Base-by-base conservation (phyloP, 2,329 filamentous ascomycete genomes). In the Venturia carpophila region DNA sequence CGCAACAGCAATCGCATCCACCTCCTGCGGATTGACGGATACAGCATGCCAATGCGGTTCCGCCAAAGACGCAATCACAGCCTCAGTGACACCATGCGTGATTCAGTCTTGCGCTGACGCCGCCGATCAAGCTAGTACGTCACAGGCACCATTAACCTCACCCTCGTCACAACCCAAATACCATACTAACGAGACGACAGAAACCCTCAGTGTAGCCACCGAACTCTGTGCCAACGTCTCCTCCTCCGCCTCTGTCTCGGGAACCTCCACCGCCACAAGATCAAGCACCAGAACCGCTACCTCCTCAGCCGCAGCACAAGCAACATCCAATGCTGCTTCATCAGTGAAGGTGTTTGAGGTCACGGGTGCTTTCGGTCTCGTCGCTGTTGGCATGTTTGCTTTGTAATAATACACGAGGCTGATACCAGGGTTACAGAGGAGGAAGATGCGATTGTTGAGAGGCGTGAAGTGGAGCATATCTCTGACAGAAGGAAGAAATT, bases 1-100 rank as follows among this genome's bases (percentile, higher is more conserved):
- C 70, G 70, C 73, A 58, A 70, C 74, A 27, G 80, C 81, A 68
- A 76, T 83, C 70, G 71, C 73, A 21, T 71, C 73, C n/a, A 78
- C 79, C 24, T 77, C 78, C 70, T 85, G 83, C 72, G 68, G 66
- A 17, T 66, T 78, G 66, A 76, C 73, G 56, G 81, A 85, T 72
- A 70, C 75, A 55, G 73, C 71, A 62, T 85, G 83, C 77, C 80
- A 82, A 70, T 84, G 83, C 76, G 81, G 75, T 3, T 76, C 73
- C 10, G 76, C 75, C 47, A 70, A 70, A 47, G 66, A 71, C 27
- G 70, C 68, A 42, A 76, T 80, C 68, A 70, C 70, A 39, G 68
- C 71, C 17, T 69, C 73, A 64, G 82, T 76, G 78, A 71, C 74
- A 3, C 67, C 68, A 2, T 81, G 79, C 68, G 69, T 78, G 21